Percentiles rank a stretch among this genome's conserved stretches.
Evolutionary conservation across 2,329 filamentous ascomycete genomes (phyloP).

Genomic region (Aureobasidium lini): DNA sequence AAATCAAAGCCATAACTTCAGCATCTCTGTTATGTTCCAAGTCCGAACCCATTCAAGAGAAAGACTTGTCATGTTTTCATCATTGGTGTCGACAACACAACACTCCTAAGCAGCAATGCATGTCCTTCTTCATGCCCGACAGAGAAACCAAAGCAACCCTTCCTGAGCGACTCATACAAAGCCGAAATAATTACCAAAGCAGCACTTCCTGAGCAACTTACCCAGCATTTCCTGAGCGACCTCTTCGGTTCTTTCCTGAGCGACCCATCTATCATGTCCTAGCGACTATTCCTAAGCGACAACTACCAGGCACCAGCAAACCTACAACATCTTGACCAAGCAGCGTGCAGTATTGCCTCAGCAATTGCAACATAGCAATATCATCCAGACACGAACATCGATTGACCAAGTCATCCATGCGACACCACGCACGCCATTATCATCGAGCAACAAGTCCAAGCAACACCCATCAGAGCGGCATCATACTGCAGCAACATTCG

Average conservation of each 20-base stretch:
- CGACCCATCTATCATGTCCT: not conserved
- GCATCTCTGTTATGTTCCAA: not conserved
- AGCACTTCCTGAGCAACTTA: not conserved
- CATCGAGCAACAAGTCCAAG: not conserved
- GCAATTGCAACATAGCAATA: not conserved
- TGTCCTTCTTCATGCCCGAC: not conserved
- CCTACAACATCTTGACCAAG: not conserved
- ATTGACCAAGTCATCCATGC: not conserved
- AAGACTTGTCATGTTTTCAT: not conserved
- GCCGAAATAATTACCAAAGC: not conserved
- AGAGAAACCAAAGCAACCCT: slow-evolving; percentile 3
- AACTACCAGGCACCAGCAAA: not conserved
- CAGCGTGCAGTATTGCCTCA: not conserved
- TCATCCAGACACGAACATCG: not conserved
- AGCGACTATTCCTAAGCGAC: not conserved
- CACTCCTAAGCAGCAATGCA: slow-evolving; percentile 6
- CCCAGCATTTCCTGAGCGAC: not conserved
- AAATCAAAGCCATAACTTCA: slow-evolving; percentile 3
- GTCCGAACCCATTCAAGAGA: not conserved
- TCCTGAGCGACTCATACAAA: not conserved
- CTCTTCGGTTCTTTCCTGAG: not conserved
- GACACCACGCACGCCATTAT: not conserved
- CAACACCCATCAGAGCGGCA: not conserved
- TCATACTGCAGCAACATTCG: not conserved
- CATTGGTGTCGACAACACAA: not conserved